Evolutionary conservation across 73 alveolate species (phyloP), one percentile per base, ranked within the genome.

Genomic region (Durusdinium trenchii): DNA sequence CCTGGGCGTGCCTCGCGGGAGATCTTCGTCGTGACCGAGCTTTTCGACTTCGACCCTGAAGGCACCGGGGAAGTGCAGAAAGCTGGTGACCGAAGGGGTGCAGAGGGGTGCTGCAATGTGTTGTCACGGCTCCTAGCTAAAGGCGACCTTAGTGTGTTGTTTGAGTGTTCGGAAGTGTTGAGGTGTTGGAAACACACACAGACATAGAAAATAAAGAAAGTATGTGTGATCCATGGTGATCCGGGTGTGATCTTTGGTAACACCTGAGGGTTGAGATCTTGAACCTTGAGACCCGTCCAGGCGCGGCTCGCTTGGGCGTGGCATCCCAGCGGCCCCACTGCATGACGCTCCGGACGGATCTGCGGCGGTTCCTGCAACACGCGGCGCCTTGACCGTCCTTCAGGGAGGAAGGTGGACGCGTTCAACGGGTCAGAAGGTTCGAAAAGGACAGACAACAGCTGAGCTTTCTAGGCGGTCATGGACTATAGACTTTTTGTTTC

Each of bases 251-350:
- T 57, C 32, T 12, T 57, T 57, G 69, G 12, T 57, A 23, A 16
- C 69, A 12, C 23, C 69, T 57, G 69, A 57, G 23, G 12, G 12
- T 57, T 79, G 42, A 40, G 26, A 5, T 52, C 86, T 9, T 0
- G n/a, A 5, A 76, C 42, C 86, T 45, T 76, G 12, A 12, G 40
- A 26, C 86, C 86, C n/a, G 52, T 5, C 10, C 96, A 91, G 98
- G 98, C 36, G 48, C 42, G n/a, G 57, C 69, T 14, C 85, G 89
- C 78, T 69, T 47, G 10, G 98, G 98, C 47, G 73, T 45, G 26
- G 50, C 89, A 26, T 91, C 89, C 30, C 89, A 67, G 98, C 98
- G 98, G 38, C 98, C 98, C 45, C 98, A 91, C 67, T 91, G 98
- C 98, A 76, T 76, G 89, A 54, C 84, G 78, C 98, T 91, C 43